phyloP scores from a whole-genome alignment of 345 rosid species.

The Corchorus capsularis region DNA sequence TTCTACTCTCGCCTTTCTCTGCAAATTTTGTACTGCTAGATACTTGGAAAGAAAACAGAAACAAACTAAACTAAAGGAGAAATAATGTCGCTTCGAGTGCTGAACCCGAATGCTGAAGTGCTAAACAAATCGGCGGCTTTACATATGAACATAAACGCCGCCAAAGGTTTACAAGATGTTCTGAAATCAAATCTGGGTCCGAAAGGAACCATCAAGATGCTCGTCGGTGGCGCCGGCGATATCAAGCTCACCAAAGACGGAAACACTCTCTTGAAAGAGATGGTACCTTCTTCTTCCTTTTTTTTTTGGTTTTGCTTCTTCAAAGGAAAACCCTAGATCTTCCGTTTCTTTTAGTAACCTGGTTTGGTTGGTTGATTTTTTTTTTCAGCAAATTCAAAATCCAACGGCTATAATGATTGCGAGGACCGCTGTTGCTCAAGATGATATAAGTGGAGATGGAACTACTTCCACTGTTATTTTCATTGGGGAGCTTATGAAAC shows the following conservation, averaged over 20 bases:
- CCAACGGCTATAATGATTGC: slow-evolving; percentile 99
- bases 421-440: slow-evolving; percentile 98
- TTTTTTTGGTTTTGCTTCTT: background rate
- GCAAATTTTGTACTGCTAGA: background rate
- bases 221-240: slow-evolving; percentile 98
- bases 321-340: slow-evolving; percentile 21
- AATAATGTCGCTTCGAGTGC: slow-evolving; percentile 82
- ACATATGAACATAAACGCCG: slow-evolving; percentile 98
- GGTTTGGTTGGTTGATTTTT: background rate
- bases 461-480: slow-evolving; percentile 93
- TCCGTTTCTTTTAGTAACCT: background rate
- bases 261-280: slow-evolving; percentile 91
- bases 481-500: slow-evolving; percentile 98
- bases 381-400: slow-evolving; percentile 92
- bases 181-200: slow-evolving; percentile 96
- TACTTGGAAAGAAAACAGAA: background rate
- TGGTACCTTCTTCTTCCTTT: slow-evolving; percentile 40
- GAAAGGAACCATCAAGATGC: slow-evolving; percentile 99
- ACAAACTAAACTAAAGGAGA: background rate
- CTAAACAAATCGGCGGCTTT: slow-evolving; percentile 98
- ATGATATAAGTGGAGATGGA: slow-evolving; percentile 96
- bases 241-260: slow-evolving; percentile 98
- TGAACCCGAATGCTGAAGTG: slow-evolving; percentile 97
- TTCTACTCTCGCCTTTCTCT: background rate
- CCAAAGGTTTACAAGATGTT: slow-evolving; percentile 93